Percentiles rank a stretch among this genome's conserved stretches.
Evolutionary conservation across 2,329 filamentous ascomycete genomes (phyloP).

Genomic region (Talaromyces sp.): DNA sequence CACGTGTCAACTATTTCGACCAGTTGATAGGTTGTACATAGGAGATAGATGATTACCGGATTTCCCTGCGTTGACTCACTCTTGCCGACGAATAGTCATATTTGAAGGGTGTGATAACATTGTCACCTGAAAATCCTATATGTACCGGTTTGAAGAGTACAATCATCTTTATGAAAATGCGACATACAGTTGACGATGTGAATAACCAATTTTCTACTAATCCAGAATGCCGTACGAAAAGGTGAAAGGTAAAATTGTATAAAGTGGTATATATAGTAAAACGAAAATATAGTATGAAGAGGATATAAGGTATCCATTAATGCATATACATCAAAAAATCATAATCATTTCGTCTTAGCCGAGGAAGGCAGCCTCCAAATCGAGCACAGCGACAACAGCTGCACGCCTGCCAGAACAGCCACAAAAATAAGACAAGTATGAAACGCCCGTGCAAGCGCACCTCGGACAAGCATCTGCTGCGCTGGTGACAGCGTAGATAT

Average conservation of each 20-base stretch:
- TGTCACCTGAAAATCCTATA: too few species aligned
- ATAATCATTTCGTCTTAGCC: not conserved
- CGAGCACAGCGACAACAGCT: not conserved
- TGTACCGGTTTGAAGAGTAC: too few species aligned
- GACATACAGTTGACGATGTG: not conserved
- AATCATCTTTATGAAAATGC: not conserved
- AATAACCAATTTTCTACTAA: not conserved
- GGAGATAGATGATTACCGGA: too few species aligned
- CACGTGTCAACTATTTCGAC: too few species aligned
- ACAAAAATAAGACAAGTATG: not conserved
- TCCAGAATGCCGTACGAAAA: not conserved
- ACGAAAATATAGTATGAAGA: not conserved
- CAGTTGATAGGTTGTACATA: too few species aligned
- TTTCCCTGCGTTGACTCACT: too few species aligned
- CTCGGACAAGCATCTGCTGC: not conserved
- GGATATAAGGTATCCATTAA: not conserved
- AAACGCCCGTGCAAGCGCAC: not conserved
- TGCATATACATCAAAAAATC: not conserved
- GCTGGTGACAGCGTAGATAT: not conserved
- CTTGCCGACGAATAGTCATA: too few species aligned
- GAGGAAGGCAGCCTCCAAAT: not conserved
- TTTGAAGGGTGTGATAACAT: too few species aligned
- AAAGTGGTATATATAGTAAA: too few species aligned
- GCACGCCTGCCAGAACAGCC: not conserved
- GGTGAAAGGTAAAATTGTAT: too few species aligned